A percentile compares a stretch with the other conserved stretches of the same genome.
phyloP scores from a whole-genome alignment of 1,284 basidiomycete genomes.

The Apiotrichum siamense region DNA sequence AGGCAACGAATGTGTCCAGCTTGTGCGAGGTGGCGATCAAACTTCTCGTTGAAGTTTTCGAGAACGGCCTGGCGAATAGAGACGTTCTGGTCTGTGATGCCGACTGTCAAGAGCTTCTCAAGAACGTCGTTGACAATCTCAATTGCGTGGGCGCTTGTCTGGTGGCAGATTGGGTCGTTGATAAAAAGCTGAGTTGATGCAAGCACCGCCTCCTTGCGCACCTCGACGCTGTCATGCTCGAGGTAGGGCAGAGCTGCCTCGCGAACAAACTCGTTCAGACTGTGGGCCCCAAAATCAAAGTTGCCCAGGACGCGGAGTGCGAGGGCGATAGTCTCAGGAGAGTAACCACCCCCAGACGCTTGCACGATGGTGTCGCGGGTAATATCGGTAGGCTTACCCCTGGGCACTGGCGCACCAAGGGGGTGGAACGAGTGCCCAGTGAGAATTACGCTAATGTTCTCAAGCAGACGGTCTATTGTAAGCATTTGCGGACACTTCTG shows the following conservation, averaged over 20 bases:
- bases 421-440: conserved; percentile 78
- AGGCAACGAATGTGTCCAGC: conserved; percentile 95
- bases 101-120: conserved; percentile 93
- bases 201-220: conserved; percentile 82
- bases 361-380: conserved; percentile 56
- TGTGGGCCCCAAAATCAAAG: conserved; percentile 93
- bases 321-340: conserved; percentile 70
- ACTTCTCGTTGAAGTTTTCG: conserved; percentile 81
- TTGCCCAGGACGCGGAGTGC: conserved; percentile 82
- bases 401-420: conserved; percentile 59
- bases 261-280: conserved; percentile 93
- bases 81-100: conserved; percentile 91
- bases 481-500: not conserved
- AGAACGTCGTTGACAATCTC: conserved; percentile 97
- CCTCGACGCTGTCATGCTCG: conserved; percentile 84
- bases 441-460: conserved; percentile 71
- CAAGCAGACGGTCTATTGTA: conserved; percentile 71
- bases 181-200: conserved; percentile 91
- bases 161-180: conserved; percentile 92
- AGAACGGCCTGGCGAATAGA: conserved; percentile 83
- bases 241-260: conserved; percentile 87
- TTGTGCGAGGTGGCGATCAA: conserved; percentile 97
- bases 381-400: conserved; percentile 45
- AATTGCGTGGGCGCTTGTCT: conserved; percentile 92
- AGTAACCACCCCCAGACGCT: conserved; percentile 50